Evolutionary conservation across 768 basidiomycete species (phyloP), one percentile per base, ranked within the genome.

Genomic region (Rhodotorula taiwanensis): DNA sequence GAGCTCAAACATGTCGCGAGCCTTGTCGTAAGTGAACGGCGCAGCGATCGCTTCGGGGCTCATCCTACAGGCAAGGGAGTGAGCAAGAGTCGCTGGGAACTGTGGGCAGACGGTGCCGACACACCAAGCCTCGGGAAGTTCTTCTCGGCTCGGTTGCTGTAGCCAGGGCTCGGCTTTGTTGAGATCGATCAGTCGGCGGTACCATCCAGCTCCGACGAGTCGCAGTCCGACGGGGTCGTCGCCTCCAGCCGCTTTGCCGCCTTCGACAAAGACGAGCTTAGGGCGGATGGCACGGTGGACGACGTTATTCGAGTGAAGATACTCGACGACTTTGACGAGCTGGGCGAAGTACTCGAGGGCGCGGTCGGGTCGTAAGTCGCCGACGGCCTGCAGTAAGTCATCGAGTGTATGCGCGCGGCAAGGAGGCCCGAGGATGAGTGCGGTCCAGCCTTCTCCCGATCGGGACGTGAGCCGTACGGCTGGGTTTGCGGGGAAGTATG

Each of bases 1-100:
- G 33, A 70, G 58, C 44, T 70, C 70, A 55, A 52, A 73, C 52
- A 72, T 61, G 52, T 73, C 72, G 16, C 67, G 67, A 13, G 67
- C 13, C 21, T 60, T 52, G 41, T 67, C 62, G 51, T 72, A 70
- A 14, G 57, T 60, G 52, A 73, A 67, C 4, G 72, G 71, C 7
- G 68, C 69, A 8, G 44, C n/a, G 39, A 65, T 28, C 5, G 67
- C 64, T 28, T 66, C 64, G 2, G 72, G 72, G 6, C 58, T 67
- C 5, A 45, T 56, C 71, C 71, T 69, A 27, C n/a, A 4, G 28
- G 25, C 1, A 10, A 1, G 21, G 23, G 14, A 3, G 5, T 21
- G 18, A 9, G 5, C 4, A 6, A 3, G 1, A 4, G 21, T 23
- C 1, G 23, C 6, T n/a, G 23, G 0, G 20, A 5, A 20, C 3